phyloP scores from a whole-genome alignment of 2,329 filamentous ascomycete species.

The Penicillium sp. region DNA sequence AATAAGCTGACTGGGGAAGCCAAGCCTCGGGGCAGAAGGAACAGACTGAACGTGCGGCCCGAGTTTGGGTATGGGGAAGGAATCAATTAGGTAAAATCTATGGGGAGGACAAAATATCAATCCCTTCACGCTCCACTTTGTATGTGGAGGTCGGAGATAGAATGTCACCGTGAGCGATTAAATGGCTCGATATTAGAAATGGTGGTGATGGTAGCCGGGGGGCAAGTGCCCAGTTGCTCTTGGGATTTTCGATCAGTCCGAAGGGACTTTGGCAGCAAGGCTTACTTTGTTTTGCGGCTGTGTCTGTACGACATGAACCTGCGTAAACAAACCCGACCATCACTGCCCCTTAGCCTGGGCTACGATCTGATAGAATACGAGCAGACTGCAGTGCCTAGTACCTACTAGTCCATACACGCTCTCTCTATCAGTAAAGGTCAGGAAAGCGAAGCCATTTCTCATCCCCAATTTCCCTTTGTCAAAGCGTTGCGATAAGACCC shows the following conservation, averaged over 20 bases:
- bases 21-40: constrained; percentile 2
- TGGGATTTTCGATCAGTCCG: background rate
- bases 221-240: background rate
- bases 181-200: background rate
- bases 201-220: background rate
- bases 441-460: background rate
- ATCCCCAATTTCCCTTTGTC: constrained; percentile 3
- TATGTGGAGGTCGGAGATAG: background rate
- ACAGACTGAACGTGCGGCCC: background rate
- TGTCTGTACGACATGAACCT: background rate
- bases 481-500: constrained; percentile 11
- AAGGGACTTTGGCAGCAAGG: background rate
- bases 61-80: constrained; percentile 4
- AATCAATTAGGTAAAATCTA: constrained; percentile 4
- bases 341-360: background rate
- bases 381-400: background rate
- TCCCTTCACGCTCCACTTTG: background rate
- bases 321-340: background rate
- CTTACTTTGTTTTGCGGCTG: background rate
- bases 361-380: background rate
- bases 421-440: too few species aligned
- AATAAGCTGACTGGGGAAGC: constrained; percentile 11
- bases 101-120: background rate
- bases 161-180: background rate
- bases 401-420: constrained; percentile 5